Evolutionary conservation across 345 rosid genomes (phyloP).

Genomic region (Moricandia moricandioides): DNA sequence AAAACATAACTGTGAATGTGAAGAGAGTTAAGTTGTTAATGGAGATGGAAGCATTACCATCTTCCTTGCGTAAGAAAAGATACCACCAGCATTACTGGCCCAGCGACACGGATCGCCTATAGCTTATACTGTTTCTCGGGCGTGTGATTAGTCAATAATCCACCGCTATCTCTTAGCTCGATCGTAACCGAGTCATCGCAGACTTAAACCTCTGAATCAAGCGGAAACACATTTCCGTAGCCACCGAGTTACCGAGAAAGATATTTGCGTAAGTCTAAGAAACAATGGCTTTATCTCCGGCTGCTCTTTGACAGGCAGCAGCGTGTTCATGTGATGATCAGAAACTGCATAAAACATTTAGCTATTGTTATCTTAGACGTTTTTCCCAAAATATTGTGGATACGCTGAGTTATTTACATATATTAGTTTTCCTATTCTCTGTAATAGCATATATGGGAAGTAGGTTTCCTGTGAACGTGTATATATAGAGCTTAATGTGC

Average conservation of each 20-base stretch:
- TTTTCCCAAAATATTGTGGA: too few species aligned
- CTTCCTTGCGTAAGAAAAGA: constrained; percentile 70
- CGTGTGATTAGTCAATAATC: constrained; percentile 67
- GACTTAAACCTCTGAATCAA: constrained; percentile 70
- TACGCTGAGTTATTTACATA: too few species aligned
- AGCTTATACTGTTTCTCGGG: constrained; percentile 66
- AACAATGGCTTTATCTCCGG: constrained; percentile 66
- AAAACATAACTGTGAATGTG: not conserved
- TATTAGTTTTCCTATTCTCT: too few species aligned
- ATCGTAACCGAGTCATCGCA: constrained; percentile 70
- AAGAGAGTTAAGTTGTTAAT: constrained; percentile 19
- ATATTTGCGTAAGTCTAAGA: constrained; percentile 82
- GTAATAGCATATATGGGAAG: too few species aligned
- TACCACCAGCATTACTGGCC: constrained; percentile 77
- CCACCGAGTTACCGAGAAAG: constrained; percentile 79
- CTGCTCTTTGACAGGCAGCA: constrained; percentile 77
- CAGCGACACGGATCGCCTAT: constrained; percentile 75
- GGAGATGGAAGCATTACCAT: constrained; percentile 76
- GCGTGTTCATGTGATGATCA: constrained; percentile 96
- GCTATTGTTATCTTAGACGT: too few species aligned
- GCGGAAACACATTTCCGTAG: constrained; percentile 80
- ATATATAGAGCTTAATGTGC: too few species aligned
- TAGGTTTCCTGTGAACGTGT: too few species aligned
- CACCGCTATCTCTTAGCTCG: constrained; percentile 52
- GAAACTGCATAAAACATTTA: constrained; percentile 34